Conservation (phyloP, 768 basidiomycete genomes). For the Kwoniella mangroviensis region DNA sequence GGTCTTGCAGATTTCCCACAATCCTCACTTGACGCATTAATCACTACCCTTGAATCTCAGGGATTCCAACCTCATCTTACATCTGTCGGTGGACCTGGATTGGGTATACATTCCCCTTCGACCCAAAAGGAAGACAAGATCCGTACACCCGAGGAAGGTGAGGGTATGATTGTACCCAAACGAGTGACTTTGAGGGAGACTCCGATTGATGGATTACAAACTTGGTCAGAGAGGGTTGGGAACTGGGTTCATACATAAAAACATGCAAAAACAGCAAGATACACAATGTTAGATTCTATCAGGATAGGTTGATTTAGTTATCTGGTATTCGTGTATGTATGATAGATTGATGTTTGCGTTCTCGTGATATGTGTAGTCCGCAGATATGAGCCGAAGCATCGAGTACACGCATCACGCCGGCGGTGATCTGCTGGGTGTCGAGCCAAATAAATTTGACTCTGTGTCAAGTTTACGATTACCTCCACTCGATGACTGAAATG, state of each 20-base stretch:
- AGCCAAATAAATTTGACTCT: too few species aligned
- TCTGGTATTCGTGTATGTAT: neutral
- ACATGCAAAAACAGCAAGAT: neutral
- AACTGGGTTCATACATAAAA: conserved; percentile 34
- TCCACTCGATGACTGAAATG: neutral
- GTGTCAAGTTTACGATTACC: neutral
- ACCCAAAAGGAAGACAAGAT: conserved; percentile 12
- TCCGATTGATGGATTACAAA: conserved; percentile 33
- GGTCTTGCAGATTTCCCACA: conserved; percentile 70
- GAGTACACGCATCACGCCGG: neutral
- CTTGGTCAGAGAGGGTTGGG: conserved; percentile 43
- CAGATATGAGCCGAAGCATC: neutral
- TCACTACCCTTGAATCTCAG: conserved; percentile 65
- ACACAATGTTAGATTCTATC: neutral
- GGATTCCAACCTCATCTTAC: conserved; percentile 86
- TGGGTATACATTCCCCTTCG: conserved; percentile 66
- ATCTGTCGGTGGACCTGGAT: conserved; percentile 87
- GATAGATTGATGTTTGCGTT: neutral
- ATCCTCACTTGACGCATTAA: conserved; percentile 66
- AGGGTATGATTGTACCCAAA: conserved; percentile 43
- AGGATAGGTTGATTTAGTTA: neutral
- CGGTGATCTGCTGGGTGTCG: neutral
- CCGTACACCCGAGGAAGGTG: conserved; percentile 27
- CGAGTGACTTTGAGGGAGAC: conserved; percentile 41
- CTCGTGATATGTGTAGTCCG: too few species aligned